A percentile compares a stretch with the other conserved stretches of the same genome.
Evolutionary conservation across 805 yeast species (phyloP).

Genomic region (Monosporozyma solicola): DNA sequence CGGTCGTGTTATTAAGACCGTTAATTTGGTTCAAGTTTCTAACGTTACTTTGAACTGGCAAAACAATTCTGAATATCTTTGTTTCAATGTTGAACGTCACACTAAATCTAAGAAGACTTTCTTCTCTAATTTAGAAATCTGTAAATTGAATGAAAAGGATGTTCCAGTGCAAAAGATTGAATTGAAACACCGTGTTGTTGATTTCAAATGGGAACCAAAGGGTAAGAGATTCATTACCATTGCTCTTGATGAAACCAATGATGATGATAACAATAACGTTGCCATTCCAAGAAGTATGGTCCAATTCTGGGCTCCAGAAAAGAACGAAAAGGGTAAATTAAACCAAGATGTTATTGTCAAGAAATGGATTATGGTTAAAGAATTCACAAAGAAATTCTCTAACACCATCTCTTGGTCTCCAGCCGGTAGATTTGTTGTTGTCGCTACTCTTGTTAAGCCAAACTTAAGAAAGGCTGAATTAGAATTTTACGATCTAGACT

Average conservation of each 20-base stretch:
- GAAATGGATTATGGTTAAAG: slow-evolving; percentile 53
- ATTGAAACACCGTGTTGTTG: slow-evolving; percentile 76
- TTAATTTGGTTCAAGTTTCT: slow-evolving; percentile 89
- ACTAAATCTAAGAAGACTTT: slow-evolving; percentile 89
- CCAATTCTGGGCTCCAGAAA: slow-evolving; percentile 78
- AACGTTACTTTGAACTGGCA: slow-evolving; percentile 94
- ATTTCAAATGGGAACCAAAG: slow-evolving; percentile 94
- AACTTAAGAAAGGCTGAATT: slow-evolving; percentile 50
- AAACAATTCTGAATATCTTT: slow-evolving; percentile 67
- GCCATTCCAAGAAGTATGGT: slow-evolving; percentile 58
- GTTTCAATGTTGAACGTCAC: slow-evolving; percentile 95
- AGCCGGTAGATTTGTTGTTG: slow-evolving; percentile 73
- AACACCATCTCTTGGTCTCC: slow-evolving; percentile 86
- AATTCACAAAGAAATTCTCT: slow-evolving; percentile 50
- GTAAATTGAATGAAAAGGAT: slow-evolving; percentile 78
- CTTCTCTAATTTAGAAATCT: slow-evolving; percentile 86
- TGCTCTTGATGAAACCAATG: slow-evolving; percentile 44
- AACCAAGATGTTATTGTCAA: slow-evolving; percentile 28
- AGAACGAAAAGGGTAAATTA: slow-evolving; percentile 24
- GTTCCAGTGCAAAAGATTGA: slow-evolving; percentile 93
- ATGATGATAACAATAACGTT: slow-evolving; percentile 36
- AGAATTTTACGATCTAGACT: slow-evolving; percentile 81
- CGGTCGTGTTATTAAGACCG: slow-evolving; percentile 75
- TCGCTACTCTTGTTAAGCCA: slow-evolving; percentile 39
- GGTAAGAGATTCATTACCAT: slow-evolving; percentile 80